A percentile compares a stretch with the other conserved stretches of the same genome.
Evolutionary conservation across 2,329 filamentous ascomycete species (phyloP).

Genomic region (Nectriaceae sp.): DNA sequence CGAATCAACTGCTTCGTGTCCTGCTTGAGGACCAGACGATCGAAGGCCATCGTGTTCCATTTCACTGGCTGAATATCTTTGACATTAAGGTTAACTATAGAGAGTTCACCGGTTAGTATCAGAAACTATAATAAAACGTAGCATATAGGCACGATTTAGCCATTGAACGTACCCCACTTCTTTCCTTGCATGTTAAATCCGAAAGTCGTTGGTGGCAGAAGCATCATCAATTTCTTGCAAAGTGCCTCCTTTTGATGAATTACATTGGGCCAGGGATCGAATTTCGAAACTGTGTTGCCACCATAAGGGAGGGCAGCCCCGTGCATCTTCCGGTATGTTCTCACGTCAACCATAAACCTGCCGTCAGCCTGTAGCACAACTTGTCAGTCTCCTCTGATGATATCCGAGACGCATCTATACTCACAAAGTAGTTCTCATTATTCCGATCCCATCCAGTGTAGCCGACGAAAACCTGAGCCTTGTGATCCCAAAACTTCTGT

Average conservation of each 20-base stretch:
- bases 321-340: too few species aligned
- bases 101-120: background rate
- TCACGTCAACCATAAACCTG: too few species aligned
- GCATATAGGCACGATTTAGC: too few species aligned
- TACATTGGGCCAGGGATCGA: too few species aligned
- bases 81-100: slow-evolving; percentile 7
- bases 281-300: too few species aligned
- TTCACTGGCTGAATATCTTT: slow-evolving; percentile 7
- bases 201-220: background rate
- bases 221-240: too few species aligned
- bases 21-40: slow-evolving; percentile 7
- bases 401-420: background rate
- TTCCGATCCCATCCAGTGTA: background rate
- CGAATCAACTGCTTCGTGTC: slow-evolving; percentile 14
- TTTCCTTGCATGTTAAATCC: slow-evolving; percentile 9
- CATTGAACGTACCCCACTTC: slow-evolving; percentile 13
- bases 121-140: too few species aligned
- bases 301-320: too few species aligned
- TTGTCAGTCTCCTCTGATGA: too few species aligned
- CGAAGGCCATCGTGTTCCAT: slow-evolving; percentile 18
- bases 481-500: slow-evolving; percentile 2
- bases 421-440: background rate
- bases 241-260: too few species aligned
- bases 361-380: too few species aligned
- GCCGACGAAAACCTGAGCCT: background rate